These are phyloP conservation scores for Eucalyptus regnans DNA, from an alignment of 345 rosid genomes.

Conservation along the genomic window DNA sequence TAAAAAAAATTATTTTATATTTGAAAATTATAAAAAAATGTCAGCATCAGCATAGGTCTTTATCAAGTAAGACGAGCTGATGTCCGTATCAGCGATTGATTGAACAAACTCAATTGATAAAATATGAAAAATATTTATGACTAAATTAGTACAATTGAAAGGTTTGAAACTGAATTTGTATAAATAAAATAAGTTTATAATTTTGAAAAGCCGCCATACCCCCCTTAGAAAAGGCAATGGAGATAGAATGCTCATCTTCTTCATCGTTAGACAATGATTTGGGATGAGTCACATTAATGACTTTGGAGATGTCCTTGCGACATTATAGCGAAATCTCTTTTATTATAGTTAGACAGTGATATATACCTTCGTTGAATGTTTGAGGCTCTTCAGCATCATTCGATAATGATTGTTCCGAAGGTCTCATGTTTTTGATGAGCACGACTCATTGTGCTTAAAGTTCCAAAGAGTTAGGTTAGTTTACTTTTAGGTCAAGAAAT, in stretches of 20 bases:
- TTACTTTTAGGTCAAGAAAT: background rate
- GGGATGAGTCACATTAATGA: too few species aligned
- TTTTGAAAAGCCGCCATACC: accelerated
- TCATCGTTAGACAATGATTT: too few species aligned
- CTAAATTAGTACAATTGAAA: accelerated
- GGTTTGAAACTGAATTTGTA: accelerated
- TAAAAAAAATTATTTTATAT: accelerated
- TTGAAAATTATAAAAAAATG: too few species aligned
- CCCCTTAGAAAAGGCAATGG: accelerated
- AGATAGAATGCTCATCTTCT: too few species aligned
- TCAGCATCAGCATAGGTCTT: accelerated
- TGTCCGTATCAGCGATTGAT: accelerated
- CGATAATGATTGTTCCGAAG: background rate
- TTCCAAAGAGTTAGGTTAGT: background rate
- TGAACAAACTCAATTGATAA: too few species aligned
- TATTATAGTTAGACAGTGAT: background rate
- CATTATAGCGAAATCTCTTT: background rate
- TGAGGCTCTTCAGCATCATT: background rate
- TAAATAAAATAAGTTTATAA: too few species aligned
- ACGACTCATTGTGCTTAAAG: background rate
- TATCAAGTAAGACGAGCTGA: accelerated
- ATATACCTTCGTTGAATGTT: background rate
- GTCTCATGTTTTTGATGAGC: background rate
- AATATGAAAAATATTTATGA: too few species aligned
- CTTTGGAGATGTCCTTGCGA: background rate